phyloP scores from a whole-genome alignment of 148 eudicot species.

The Rheum nobile region DNA sequence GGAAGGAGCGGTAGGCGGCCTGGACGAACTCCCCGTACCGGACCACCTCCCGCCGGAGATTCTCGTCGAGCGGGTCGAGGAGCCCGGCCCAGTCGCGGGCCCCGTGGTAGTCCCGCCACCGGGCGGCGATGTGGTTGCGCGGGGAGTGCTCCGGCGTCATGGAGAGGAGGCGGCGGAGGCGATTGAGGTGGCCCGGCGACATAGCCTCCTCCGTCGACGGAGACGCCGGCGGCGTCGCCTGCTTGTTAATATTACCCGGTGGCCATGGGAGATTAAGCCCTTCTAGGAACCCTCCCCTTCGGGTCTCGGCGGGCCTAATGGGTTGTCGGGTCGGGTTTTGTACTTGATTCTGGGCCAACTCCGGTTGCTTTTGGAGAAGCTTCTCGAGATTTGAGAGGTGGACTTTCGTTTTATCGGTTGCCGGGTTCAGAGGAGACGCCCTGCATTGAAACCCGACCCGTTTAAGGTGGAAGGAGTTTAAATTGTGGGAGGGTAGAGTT shows the following conservation, averaged over 20 bases:
- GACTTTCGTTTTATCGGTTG: constrained; percentile 23
- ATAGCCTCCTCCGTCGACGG: constrained; percentile 54
- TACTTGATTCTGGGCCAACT: neutral
- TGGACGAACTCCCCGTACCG: constrained; percentile 93
- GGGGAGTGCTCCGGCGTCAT: constrained; percentile 65
- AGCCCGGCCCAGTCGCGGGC: constrained; percentile 68
- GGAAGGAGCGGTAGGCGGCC: constrained; percentile 72
- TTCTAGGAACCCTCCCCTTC: neutral
- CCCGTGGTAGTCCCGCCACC: constrained; percentile 92
- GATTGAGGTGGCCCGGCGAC: constrained; percentile 58
- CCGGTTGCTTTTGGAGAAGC: constrained; percentile 29
- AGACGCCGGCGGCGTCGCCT: constrained; percentile 18
- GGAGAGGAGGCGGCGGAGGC: constrained; percentile 50
- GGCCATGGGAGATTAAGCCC: constrained; percentile 12
- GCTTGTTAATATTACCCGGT: constrained; percentile 16
- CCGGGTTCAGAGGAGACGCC: neutral
- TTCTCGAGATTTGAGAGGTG: constrained; percentile 62
- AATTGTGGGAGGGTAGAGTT: neutral
- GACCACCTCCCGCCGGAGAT: constrained; percentile 86
- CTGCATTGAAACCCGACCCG: constrained; percentile 7
- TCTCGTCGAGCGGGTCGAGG: constrained; percentile 90
- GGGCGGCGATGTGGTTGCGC: constrained; percentile 45
- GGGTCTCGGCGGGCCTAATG: neutral
- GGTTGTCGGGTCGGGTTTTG: neutral
- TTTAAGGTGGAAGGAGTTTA: neutral